A percentile compares a stretch with the other conserved stretches of the same genome.
Evolutionary conservation across 1,284 basidiomycete genomes (phyloP).

Genomic region (Fomitopsis pinicola): DNA sequence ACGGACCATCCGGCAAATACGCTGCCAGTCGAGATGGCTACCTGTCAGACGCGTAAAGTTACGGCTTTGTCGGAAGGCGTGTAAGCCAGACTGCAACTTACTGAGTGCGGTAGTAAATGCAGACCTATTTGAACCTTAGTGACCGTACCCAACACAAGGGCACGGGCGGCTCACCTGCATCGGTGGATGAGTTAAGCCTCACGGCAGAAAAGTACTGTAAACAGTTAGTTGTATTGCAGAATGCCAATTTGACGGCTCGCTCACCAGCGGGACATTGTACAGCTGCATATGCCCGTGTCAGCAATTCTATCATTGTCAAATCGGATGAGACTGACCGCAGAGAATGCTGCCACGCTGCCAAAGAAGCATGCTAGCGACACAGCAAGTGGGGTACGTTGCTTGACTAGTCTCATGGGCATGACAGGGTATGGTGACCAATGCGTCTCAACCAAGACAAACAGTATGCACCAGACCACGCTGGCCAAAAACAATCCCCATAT

Average conservation of each 20-base stretch:
- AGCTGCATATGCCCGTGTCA: constrained; percentile 42
- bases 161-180: constrained; percentile 52
- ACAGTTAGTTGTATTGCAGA: neutral
- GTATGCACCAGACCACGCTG: constrained; percentile 47
- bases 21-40: constrained; percentile 77
- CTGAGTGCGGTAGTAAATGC: constrained; percentile 85
- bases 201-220: constrained; percentile 82
- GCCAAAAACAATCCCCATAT: constrained; percentile 62
- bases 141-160: neutral
- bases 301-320: neutral
- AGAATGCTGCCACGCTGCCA: constrained; percentile 72
- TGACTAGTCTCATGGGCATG: constrained; percentile 78
- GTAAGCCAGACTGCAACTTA: constrained; percentile 33
- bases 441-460: constrained; percentile 75
- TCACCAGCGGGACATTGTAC: constrained; percentile 79
- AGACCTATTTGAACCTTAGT: constrained; percentile 38
- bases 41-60: constrained; percentile 32
- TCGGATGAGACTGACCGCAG: constrained; percentile 51
- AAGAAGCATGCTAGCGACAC: constrained; percentile 81
- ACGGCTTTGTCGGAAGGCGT: constrained; percentile 9
- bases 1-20: constrained; percentile 80
- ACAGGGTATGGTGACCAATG: constrained; percentile 75
- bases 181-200: constrained; percentile 63
- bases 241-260: constrained; percentile 17
- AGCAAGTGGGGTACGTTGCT: constrained; percentile 71